phyloP scores from a whole-genome alignment of 768 basidiomycete species.

The Boletus vermiculosoides region DNA sequence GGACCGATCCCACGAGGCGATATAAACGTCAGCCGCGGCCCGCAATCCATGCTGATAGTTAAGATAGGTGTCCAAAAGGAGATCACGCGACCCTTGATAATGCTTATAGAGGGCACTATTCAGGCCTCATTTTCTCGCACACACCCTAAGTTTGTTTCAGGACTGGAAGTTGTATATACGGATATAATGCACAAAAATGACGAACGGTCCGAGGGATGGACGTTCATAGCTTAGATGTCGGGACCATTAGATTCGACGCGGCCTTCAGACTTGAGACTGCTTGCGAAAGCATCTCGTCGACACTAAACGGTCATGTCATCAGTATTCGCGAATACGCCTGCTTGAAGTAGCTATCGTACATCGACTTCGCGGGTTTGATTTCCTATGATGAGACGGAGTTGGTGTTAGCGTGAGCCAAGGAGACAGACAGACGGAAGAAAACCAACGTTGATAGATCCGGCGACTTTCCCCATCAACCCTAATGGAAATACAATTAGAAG shows the following conservation, averaged over 20 bases:
- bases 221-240: constrained; percentile 49
- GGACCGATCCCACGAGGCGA: background rate
- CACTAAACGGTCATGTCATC: constrained; percentile 40
- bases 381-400: constrained; percentile 41
- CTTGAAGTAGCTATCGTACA: constrained; percentile 46
- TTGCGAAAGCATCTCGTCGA: constrained; percentile 77
- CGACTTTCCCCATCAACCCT: constrained; percentile 83
- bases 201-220: background rate
- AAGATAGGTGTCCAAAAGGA: background rate
- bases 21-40: no score
- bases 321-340: constrained; percentile 5
- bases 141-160: background rate
- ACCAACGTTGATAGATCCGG: constrained; percentile 62
- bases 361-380: constrained; percentile 81
- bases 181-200: background rate
- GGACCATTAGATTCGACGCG: constrained; percentile 41
- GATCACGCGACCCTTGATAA: background rate
- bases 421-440: background rate
- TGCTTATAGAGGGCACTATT: background rate
- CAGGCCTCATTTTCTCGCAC: background rate
- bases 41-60: background rate
- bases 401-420: constrained; percentile 1
- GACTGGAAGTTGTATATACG: background rate
- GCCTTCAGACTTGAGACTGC: constrained; percentile 58
- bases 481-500: background rate